Base-by-base conservation (phyloP, 768 basidiomycete genomes). In the Lentinula raphanica region DNA sequence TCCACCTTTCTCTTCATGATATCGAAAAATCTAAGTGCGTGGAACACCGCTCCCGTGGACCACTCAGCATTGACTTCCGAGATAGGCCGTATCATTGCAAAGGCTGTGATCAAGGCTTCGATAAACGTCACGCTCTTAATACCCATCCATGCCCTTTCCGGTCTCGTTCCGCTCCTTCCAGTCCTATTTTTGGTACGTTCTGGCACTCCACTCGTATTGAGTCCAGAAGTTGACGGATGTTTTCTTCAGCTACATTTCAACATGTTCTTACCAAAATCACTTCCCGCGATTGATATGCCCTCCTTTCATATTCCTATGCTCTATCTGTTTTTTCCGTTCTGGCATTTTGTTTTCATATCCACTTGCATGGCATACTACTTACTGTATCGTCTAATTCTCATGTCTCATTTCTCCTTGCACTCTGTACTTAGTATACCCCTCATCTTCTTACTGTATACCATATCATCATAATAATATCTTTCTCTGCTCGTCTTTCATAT, bases 1-100 rank as follows among this genome's bases (percentile, higher is more conserved):
- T 64, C 54, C 73, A 74, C 53, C 50, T 74, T 4, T 70, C 74
- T 48, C 68, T 74, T 17, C 73, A 74, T 51, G 68, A 71, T 56
- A 71, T 75, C 12, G 67, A 62, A 8, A 67, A 72, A 8, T 23
- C 46, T 40, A 27, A 38, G 59, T 58, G 29, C n/a, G 59, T 51
- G 19, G 7, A 28, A 15, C 27, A 6, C 2, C 13, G 15, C 25
- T 19, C 12, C 5, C n/a, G 21, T 35, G 19, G 8, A 29, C 32
- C 21, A 25, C 21, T 25, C 19, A 53, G 25, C 25, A 15, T 53
- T 39, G 17, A 53, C 23, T 15, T 36, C 8, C 15, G 12, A 11
- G 6, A 19, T n/a, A 35, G 29, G 29, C 21, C 49, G 35, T 49
- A 50, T 25, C 9, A 32, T 6, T 58, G 56, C 31, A 6, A 12